Evolutionary conservation across 371 early-diverging fungal genomes (phyloP).

Genomic region (Mucor mucedo): DNA sequence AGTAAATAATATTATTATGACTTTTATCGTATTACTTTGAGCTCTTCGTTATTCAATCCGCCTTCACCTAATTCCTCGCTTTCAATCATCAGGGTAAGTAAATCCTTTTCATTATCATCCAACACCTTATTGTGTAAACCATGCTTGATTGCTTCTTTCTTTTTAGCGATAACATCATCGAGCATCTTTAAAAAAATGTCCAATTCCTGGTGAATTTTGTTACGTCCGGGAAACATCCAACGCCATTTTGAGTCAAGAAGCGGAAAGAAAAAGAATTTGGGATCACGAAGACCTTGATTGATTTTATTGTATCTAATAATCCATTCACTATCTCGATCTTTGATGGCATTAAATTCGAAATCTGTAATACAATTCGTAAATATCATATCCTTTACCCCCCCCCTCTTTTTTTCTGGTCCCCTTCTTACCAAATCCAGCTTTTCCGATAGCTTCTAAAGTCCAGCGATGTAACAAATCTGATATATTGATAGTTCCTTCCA

Average conservation of each 20-base stretch:
- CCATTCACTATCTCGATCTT: conserved; percentile 18
- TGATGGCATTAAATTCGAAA: background rate
- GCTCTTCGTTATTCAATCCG: conserved; percentile 6
- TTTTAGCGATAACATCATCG: conserved; percentile 11
- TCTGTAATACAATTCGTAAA: background rate
- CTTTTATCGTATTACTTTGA: conserved; percentile 9
- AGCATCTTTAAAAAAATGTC: conserved; percentile 3
- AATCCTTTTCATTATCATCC: conserved; percentile 8
- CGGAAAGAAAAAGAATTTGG: conserved; percentile 22
- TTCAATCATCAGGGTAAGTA: conserved; percentile 24
- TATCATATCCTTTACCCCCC: no score
- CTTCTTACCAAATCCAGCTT: conserved; percentile 37
- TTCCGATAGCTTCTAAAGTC: conserved; percentile 45
- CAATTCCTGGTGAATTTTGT: conserved; percentile 29
- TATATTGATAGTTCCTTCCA: conserved; percentile 6
- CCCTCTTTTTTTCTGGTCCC: no score
- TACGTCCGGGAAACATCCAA: conserved; percentile 28
- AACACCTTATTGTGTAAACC: conserved; percentile 13
- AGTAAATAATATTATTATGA: conserved; percentile 8
- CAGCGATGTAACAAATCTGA: conserved; percentile 22
- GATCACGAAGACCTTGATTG: conserved; percentile 15
- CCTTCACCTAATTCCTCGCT: conserved; percentile 23
- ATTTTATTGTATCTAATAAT: conserved; percentile 15
- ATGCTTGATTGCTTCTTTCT: background rate
- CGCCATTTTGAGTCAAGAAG: background rate